Conservation (phyloP, 495 filamentous ascomycete species). For the Lasiosphaeris hirsuta region DNA sequence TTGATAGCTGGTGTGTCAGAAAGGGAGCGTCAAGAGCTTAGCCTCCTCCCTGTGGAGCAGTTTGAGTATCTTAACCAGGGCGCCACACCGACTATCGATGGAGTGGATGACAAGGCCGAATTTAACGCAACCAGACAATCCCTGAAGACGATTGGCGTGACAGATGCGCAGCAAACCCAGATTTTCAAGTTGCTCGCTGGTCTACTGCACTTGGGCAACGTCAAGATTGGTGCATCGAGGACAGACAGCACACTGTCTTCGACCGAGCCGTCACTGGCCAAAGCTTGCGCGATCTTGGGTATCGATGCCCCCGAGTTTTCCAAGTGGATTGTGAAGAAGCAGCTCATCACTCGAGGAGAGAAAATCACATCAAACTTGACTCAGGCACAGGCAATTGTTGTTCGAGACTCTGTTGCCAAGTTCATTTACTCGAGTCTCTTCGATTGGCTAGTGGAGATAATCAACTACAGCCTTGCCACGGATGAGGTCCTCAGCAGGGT, state of each 20-base stretch:
- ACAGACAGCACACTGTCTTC: conserved; percentile 82
- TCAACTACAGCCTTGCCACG: conserved; percentile 85
- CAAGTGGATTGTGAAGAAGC: conserved; percentile 99
- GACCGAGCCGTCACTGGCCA: conserved; percentile 74
- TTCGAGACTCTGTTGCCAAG: conserved; percentile 96
- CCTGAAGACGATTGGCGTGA: conserved; percentile 82
- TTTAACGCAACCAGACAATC: conserved; percentile 85
- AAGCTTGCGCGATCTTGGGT: conserved; percentile 82
- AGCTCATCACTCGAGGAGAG: conserved; percentile 92
- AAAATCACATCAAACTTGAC: conserved; percentile 96
- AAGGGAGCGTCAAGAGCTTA: conserved; percentile 71
- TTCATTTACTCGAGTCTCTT: conserved; percentile 98
- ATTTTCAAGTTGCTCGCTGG: conserved; percentile 93
- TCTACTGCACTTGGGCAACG: conserved; percentile 90
- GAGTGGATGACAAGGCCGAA: conserved; percentile 93
- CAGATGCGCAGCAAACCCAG: conserved; percentile 65
- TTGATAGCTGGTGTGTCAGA: conserved; percentile 92
- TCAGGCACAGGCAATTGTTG: conserved; percentile 89
- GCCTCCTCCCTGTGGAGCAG: conserved; percentile 76
- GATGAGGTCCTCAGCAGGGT: conserved; percentile 81
- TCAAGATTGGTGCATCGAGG: conserved; percentile 86
- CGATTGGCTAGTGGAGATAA: conserved; percentile 96
- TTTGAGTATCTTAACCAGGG: conserved; percentile 97
- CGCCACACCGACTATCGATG: conserved; percentile 83
- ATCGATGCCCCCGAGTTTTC: conserved; percentile 86